Evolutionary conservation across 225 moss, liverwort and hornwort species (phyloP), one percentile per base, ranked within the genome.

Genomic region (Thuidium tamariscinum): DNA sequence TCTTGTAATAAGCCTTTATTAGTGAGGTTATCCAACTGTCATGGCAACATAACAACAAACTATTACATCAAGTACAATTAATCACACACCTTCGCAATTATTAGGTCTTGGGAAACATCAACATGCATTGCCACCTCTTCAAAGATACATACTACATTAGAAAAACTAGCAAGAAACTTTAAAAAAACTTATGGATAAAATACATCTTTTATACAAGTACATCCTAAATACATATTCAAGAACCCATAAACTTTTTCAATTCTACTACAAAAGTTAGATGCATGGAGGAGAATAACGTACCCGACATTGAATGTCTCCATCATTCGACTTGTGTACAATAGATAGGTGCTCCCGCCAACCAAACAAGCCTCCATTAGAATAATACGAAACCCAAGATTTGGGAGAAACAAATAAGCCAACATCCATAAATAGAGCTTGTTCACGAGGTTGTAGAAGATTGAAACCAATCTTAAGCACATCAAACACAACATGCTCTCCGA

Each of bases 191-290:
- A 12, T 13, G 1, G 3, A 49, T 32, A 20, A 74, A 21, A 34
- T 5, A 5, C 20, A 2, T 51, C 34, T 34, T 13, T 20, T 0
- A 13, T 34, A 34, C 13, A 13, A 9, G 2, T 7, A 2, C 51
- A 51, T 13, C 8, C 2, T 3, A 3, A 34, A 34, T 2, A 34
- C 13, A 13, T 51, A 3, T 8, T 17, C 13, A 6, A 32, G 0
- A 0, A 74, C 2, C 2, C 0, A 2, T 34, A 49, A 49, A 2
- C 2, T 8, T 27, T 34, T 48, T 6, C 0, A 8, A 5, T 49
- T 22, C 9, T 3, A 20, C 3, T 20, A 34, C 12, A 34, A 34
- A 72, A 18, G 10, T 11, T 21, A 8, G 5, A 34, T 32, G 7
- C 0, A 21, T 3, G 6, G 20, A 74, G 0, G 3, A 48, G 8